phyloP scores from a whole-genome alignment of 495 filamentous ascomycete species.

The Xylaria cubensis region DNA sequence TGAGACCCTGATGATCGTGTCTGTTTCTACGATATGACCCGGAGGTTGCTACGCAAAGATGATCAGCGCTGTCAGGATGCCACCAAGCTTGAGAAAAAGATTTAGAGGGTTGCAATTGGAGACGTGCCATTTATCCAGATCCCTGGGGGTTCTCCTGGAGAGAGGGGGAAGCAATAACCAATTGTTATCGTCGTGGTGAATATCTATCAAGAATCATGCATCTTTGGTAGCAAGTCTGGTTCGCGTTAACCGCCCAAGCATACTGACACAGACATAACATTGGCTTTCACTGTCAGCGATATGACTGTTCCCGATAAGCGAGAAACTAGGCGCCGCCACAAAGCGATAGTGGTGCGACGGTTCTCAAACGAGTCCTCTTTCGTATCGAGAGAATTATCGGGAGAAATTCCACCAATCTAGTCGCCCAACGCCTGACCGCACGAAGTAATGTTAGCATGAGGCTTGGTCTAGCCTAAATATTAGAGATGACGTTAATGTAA shows the following conservation, averaged over 20 bases:
- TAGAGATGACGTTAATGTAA: neutral
- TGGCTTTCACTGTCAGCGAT: neutral
- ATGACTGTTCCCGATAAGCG: neutral
- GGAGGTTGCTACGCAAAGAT: neutral
- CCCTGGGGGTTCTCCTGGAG: neutral
- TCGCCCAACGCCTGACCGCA: neutral
- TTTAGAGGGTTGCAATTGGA: slow-evolving; percentile 19
- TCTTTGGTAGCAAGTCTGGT: neutral
- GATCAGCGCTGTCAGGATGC: slow-evolving; percentile 6
- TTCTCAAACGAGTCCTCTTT: slow-evolving; percentile 4
- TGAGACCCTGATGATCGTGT: slow-evolving; percentile 34
- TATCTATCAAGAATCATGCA: neutral
- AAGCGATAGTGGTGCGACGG: slow-evolving; percentile 1
- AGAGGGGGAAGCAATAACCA: neutral
- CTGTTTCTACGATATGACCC: slow-evolving; percentile 11
- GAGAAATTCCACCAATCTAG: slow-evolving; percentile 22
- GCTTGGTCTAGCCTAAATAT: slow-evolving; percentile 14
- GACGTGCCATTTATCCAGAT: slow-evolving; percentile 20
- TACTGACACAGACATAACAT: neutral
- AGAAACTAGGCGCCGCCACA: neutral
- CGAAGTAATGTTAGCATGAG: slow-evolving; percentile 11
- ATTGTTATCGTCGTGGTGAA: neutral
- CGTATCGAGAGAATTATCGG: slow-evolving; percentile 8
- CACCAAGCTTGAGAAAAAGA: slow-evolving; percentile 6
- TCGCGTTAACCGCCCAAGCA: neutral